Evolutionary conservation across 2,329 filamentous ascomycete species (phyloP).

Genomic region (Nemania bipapillata): DNA sequence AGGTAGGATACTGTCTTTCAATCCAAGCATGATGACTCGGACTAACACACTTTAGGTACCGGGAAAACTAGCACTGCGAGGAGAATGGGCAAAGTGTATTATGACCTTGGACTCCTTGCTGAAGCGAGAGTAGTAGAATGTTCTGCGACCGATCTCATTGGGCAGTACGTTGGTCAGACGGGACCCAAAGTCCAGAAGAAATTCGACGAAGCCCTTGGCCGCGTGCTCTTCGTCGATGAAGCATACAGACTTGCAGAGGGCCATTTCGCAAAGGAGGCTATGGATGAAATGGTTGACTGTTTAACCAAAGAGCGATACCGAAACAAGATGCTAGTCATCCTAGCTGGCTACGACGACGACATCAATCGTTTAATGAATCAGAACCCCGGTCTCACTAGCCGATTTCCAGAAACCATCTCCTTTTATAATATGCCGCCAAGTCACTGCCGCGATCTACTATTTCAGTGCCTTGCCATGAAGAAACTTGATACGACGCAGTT

Average conservation of each 20-base stretch:
- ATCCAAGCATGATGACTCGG: background rate
- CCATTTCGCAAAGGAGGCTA: conserved; percentile 65
- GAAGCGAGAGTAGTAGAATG: conserved; percentile 72
- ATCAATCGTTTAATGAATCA: conserved; percentile 70
- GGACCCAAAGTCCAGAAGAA: conserved; percentile 30
- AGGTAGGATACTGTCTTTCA: conserved; percentile 53
- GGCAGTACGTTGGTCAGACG: conserved; percentile 68
- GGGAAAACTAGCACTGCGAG: conserved; percentile 74
- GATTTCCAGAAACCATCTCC: conserved; percentile 65
- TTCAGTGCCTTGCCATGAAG: conserved; percentile 37
- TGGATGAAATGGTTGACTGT: conserved; percentile 64
- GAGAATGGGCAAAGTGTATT: conserved; percentile 81
- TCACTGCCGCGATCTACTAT: conserved; percentile 22
- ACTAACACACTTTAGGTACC: conserved; percentile 52
- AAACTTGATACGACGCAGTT: conserved; percentile 41
- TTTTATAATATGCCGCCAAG: conserved; percentile 17
- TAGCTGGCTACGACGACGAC: conserved; percentile 74
- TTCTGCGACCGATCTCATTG: conserved; percentile 75
- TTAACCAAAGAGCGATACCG: conserved; percentile 66
- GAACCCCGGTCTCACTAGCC: conserved; percentile 71
- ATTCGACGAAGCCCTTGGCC: conserved; percentile 26
- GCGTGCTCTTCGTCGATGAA: conserved; percentile 50
- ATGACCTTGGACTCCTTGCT: conserved; percentile 75
- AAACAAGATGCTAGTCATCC: conserved; percentile 71
- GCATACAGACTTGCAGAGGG: conserved; percentile 72